Conservation (phyloP, 2,329 filamentous ascomycete species). For the Bipolaris sorokiniana region DNA sequence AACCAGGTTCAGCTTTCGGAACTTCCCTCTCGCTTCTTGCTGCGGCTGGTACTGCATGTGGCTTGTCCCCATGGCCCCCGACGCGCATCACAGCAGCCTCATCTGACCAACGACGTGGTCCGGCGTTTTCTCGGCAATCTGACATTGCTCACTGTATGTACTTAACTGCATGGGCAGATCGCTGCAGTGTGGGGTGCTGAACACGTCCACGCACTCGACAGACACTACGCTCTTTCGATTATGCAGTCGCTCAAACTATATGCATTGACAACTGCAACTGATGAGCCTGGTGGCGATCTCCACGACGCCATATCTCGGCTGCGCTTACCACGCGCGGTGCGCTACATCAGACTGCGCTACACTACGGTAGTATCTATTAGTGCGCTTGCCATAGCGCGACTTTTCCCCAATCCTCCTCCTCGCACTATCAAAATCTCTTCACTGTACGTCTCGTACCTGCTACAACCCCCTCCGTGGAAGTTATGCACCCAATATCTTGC, state of each 20-base stretch:
- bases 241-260: neutral
- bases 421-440: constrained; percentile 5
- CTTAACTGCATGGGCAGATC: constrained; percentile 3
- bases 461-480: neutral
- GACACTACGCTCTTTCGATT: neutral
- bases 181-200: constrained; percentile 1
- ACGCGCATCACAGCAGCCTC: constrained; percentile 11
- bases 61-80: constrained; percentile 2
- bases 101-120: constrained; percentile 8
- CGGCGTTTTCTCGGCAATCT: constrained; percentile 15
- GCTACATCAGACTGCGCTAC: constrained; percentile 8
- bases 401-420: constrained; percentile 5
- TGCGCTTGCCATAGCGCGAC: constrained; percentile 17
- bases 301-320: constrained; percentile 13
- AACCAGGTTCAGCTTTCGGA: constrained; percentile 8
- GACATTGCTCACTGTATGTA: neutral
- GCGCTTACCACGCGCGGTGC: constrained; percentile 17
- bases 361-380: neutral
- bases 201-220: neutral
- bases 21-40: constrained; percentile 3
- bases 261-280: neutral
- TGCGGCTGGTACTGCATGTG: constrained; percentile 6
- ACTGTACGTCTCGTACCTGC: neutral
- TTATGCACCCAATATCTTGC: neutral
- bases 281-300: constrained; percentile 14